A percentile compares a stretch with the other conserved stretches of the same genome.
phyloP scores from a whole-genome alignment of 768 basidiomycete genomes.

The Hericium rajendrae region DNA sequence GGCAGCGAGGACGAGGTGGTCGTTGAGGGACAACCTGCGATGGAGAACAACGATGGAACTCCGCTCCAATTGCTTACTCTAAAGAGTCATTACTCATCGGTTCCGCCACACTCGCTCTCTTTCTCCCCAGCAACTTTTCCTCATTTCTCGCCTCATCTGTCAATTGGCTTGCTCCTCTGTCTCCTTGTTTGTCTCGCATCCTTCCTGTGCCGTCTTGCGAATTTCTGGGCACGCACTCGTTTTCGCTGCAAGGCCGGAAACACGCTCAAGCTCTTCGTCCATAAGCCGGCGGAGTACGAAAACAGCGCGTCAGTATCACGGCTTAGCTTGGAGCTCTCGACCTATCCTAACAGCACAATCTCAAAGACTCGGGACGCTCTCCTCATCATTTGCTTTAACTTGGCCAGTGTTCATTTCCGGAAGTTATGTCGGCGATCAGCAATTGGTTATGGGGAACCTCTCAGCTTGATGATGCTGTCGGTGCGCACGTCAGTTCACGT shows the following conservation, averaged over 20 bases:
- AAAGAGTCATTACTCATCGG: constrained; percentile 4
- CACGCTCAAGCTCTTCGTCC: background rate
- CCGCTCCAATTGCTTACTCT: constrained; percentile 7
- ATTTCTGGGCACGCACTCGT: too few relatives aligned
- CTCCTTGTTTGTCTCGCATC: background rate
- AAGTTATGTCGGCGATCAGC: constrained; percentile 11
- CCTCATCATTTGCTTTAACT: background rate
- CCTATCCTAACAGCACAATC: background rate
- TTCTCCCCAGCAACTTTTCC: background rate
- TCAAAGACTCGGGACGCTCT: background rate
- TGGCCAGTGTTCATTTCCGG: background rate
- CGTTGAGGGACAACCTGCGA: constrained; percentile 11
- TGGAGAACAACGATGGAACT: constrained; percentile 6
- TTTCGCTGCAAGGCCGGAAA: background rate
- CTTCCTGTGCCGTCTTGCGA: background rate
- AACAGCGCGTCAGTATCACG: background rate
- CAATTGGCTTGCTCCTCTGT: background rate
- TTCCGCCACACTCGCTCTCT: background rate
- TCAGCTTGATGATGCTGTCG: constrained; percentile 14
- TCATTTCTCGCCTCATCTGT: background rate
- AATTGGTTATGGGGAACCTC: constrained; percentile 14
- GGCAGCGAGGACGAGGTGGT: constrained; percentile 9
- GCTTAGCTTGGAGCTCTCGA: background rate
- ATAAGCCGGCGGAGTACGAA: background rate
- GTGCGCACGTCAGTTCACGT: background rate